Base-by-base conservation (phyloP, 345 rosid species). In the Nephelium lappaceum region DNA sequence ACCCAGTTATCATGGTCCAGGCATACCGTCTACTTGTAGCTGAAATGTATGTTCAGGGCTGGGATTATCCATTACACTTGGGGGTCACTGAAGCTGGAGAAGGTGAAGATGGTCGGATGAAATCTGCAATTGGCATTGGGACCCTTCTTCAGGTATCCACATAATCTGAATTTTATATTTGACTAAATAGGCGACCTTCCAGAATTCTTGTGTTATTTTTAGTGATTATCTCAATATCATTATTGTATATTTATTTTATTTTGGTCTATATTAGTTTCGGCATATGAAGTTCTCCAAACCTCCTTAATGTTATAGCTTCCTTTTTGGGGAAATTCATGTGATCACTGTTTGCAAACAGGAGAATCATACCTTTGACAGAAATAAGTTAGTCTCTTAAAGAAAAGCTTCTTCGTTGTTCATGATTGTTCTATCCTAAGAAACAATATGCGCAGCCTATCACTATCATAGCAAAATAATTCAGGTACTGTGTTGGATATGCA, bases 81-180 rank as follows among this genome's bases (percentile, higher is more conserved):
- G 99, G 99, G 51, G 99, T 96, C 67, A 96, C 99, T 77, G 98
- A 96, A 88, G 99, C 98, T 78, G 98, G 99, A 86, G 99, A 96
- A 91, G 99, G 99, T 43, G 97, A 94, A 85, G 99, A 96, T 88
- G 99, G 99, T 24, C 88, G 99, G 77, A 96, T 96, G 97, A 96
- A 96, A 85, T 96, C 98, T 83, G 98, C 99, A 19, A 96, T 96
- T 83, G 98, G 98, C 51, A 96, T 94, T 68, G 99, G 98, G 57
- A 94, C 99, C 31, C 98, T 94, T 83, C 98, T 93, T 84, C 93
- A 90, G 97, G 99, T 93, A 87, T 41, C 45, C 45, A 69, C 79
- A 25, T 39, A 43, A 25, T 49, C 41, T 62, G n/a, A 67, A 74
- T 23, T 76, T 60, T 60, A 65, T 75, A 61, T 69, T 61, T 10